Conservation (phyloP, 768 basidiomycete genomes). For the Tephrocybe sp. region DNA sequence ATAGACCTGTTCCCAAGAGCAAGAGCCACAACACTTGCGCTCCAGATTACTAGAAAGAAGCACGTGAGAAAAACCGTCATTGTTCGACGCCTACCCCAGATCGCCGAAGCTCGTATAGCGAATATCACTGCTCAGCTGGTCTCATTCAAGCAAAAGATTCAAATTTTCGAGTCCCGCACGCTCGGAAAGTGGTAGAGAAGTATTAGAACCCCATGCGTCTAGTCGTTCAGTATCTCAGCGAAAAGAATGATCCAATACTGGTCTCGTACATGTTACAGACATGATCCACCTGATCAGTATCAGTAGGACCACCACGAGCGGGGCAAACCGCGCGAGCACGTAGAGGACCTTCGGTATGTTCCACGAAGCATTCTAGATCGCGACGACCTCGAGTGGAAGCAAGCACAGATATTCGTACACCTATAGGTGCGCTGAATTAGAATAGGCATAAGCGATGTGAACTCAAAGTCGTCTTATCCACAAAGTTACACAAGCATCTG, state of each 20-base stretch:
- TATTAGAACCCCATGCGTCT: neutral
- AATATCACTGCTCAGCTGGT: slow-evolving; percentile 9
- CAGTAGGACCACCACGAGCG: neutral
- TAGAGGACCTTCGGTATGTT: slow-evolving; percentile 3
- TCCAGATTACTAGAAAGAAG: slow-evolving; percentile 2
- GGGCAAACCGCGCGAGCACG: neutral
- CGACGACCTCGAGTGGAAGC: neutral
- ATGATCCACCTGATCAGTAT: neutral
- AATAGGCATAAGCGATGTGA: too few relatives aligned
- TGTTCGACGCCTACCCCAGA: slow-evolving; percentile 1
- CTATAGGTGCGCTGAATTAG: neutral
- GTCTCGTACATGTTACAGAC: neutral
- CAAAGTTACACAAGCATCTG: neutral
- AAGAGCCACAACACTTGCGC: neutral
- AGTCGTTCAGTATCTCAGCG: neutral
- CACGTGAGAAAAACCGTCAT: neutral
- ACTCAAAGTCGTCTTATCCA: neutral
- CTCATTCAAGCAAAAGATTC: too few relatives aligned
- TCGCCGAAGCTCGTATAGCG: slow-evolving; percentile 5
- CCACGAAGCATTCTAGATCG: slow-evolving; percentile 3
- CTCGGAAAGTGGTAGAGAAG: slow-evolving; percentile 1
- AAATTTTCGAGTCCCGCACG: too few relatives aligned
- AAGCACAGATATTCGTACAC: neutral
- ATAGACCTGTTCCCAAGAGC: neutral
- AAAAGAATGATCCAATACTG: neutral